Evolutionary conservation across 1,139 yeast species (phyloP), one percentile per base, ranked within the genome.

Genomic region (Suhomyces ambrosiae): DNA sequence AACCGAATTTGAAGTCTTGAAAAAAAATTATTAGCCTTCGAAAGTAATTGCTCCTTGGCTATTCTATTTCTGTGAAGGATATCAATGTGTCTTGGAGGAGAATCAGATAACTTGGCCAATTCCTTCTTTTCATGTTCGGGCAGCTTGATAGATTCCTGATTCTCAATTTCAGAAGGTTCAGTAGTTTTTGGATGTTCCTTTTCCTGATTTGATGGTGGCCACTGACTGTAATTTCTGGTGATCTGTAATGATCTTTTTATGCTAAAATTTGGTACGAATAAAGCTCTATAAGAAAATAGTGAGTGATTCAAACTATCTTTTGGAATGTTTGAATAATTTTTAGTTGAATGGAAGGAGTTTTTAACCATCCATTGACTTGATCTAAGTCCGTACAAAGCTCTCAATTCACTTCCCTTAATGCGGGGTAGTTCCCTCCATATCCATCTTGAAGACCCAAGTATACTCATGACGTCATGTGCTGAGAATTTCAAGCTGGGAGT

Each of bases 1-100:
- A 83, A 52, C 37, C 86, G 70, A 21, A 84, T 76, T 38, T 67
- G 65, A 22, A 82, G 49, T 23, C 86, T 60, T 21, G 79, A 74
- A 26, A 75, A 60, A 38, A 71, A 57, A 30, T 71, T 72, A 23
- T 67, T 72, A 7, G 85, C 80, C 15, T 68, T 67, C 4, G 77
- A 68, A 23, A 82, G 63, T 13, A 80, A 65, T 44, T 77, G 80
- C 40, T 78, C 85, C 43, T 63, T 68, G n/a, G 70, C 62, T 15
- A 52, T 45, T 19, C 46, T 23, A 23, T 47, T 48, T 13, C 44
- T 28, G 16, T 45, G 46, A 8, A 39, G 23, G 18, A 31, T 21
- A 22, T 41, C 44, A 5, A 32, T 31, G 15, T 29, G 28, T 15
- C 32, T 22, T 19, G 32, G 30, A n/a, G 33, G 35, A 9, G 19